Base-by-base conservation (phyloP, 306 rosid genomes). In the Lathyrus oleraceus region DNA sequence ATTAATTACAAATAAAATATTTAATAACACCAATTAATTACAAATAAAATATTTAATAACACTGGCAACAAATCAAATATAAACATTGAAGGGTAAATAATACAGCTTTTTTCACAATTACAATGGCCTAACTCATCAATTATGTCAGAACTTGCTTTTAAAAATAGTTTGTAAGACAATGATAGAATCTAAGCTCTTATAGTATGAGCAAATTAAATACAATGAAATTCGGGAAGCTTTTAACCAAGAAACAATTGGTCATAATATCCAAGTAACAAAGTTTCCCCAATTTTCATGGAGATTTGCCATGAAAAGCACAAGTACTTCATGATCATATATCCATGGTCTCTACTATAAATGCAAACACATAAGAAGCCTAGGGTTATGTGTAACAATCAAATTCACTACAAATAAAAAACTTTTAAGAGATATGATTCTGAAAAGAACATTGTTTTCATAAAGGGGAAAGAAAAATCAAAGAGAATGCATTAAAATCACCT, bases 401-500 rank as follows among this genome's bases (percentile, higher is more conserved):
- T 28, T 57, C 63, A 27, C 35, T 30, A 39, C 30, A 70, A 79
- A 27, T 23, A 43, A 67, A 49, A 62, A 40, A 13, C 1, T 10
- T 10, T 52, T 5, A 52, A 44, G 52, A 69, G 39, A 53, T 53
- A 44, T 20, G 9, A 51, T 40, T 61, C 42, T 28, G 12, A 25
- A 64, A 72, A 66, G 53, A 58, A 28, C 75, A 45, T 40, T 61
- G 76, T 36, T 58, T 54, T 40, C 16, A 69, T 23, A 1, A 11
- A 61, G 48, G 53, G 57, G 60, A 65, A 59, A 51, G 63, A 8
- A 51, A 57, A 68, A 72, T 44, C 52, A 59, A 65, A 78, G 42
- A 43, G 27, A 47, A 58, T 60, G 68, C 62, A 43, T 16, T 17
- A 19, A 36, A 73, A 79, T 75, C 77, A 92, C 98, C 92, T 84